These are phyloP conservation scores for Periconia sp. DNA, from an alignment of 2,329 filamentous ascomycete genomes.

Conservation along the genomic window DNA sequence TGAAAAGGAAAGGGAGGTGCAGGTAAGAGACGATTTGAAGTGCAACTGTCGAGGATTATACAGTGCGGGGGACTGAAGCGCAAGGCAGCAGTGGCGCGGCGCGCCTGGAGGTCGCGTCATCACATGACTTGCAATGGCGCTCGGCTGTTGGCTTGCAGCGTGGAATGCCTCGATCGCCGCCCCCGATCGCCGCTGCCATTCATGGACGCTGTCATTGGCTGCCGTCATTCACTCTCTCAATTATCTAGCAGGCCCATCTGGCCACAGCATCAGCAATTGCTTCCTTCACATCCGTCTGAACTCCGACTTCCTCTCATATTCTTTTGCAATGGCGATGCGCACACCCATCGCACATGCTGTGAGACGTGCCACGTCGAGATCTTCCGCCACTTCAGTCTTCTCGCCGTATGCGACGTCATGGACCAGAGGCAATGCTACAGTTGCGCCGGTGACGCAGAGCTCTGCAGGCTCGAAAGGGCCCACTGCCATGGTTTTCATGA, in stretches of 20 bases:
- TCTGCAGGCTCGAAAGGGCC: slow-evolving; percentile 74
- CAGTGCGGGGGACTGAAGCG: no score
- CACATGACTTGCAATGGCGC: slow-evolving; percentile 5
- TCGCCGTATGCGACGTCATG: slow-evolving; percentile 42
- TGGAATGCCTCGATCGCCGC: slow-evolving; percentile 26
- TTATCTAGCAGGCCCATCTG: no score
- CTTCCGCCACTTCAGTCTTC: slow-evolving; percentile 33
- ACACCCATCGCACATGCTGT: slow-evolving; percentile 39
- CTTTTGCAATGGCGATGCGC: slow-evolving; percentile 46
- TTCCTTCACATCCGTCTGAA: no score
- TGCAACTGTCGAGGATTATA: no score
- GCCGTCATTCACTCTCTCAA: slow-evolving; percentile 20
- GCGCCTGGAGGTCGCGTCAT: slow-evolving; percentile 17
- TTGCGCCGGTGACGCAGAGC: slow-evolving; percentile 79
- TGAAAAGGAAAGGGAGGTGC: background rate
- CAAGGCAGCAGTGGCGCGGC: slow-evolving; percentile 37
- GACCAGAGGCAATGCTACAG: slow-evolving; percentile 46
- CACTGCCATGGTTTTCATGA: slow-evolving; percentile 98
- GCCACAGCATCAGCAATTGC: no score
- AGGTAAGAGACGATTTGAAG: slow-evolving; percentile 1
- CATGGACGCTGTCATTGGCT: slow-evolving; percentile 28
- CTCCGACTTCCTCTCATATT: background rate
- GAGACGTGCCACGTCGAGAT: slow-evolving; percentile 36
- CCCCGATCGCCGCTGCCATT: slow-evolving; percentile 32
- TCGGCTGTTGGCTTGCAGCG: background rate